Base-by-base conservation (phyloP, 306 rosid genomes). In the Acacia acuminata region DNA sequence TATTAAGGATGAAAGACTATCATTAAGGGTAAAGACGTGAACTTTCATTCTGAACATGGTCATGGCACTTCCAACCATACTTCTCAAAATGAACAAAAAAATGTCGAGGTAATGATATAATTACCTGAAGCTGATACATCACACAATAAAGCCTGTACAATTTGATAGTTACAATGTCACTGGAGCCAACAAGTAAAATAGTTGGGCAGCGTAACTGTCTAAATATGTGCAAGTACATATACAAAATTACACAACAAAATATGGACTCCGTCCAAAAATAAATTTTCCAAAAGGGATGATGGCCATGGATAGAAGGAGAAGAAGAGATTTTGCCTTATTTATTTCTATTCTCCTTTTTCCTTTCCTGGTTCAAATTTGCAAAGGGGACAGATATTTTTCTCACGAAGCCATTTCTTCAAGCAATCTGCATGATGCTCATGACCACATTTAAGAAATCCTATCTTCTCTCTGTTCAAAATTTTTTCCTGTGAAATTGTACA, bases 381-480 rank as follows among this genome's bases (percentile, higher is more conserved):
- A 77, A 96, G 72, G 15, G 99, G 99, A 79, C 99, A 96, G 30
- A 88, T 96, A 73, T 94, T 96, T 86, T 96, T 96, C 13, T 91
- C 89, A 25, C 85, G 81, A 86, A 96, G 79, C 99, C 99, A 96
- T 75, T 89, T 90, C 89, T 76, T 91, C 30, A 96, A 77, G 90
- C 99, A 96, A 42, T 81, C 86, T 24, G 85, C 97, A 78, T 96
- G 99, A 65, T 96, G 92, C 75, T 94, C 97, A 10, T 96, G 99
- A 71, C 96, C 99, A 34, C 99, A 96, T 68, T 86, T 76, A 30
- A 96, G 94, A 22, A 87, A 71, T 77, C 97, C 99, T 34, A 96
- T 79, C 92, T 85, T 88, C 77, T 96, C 97, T 5, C 72, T 56
- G 86, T 82, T 69, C 87, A 88, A 85, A 73, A 90, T 92, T 17